phyloP scores from a whole-genome alignment of 2,329 filamentous ascomycete genomes.

The Stagonosporopsis chrysanthemi region DNA sequence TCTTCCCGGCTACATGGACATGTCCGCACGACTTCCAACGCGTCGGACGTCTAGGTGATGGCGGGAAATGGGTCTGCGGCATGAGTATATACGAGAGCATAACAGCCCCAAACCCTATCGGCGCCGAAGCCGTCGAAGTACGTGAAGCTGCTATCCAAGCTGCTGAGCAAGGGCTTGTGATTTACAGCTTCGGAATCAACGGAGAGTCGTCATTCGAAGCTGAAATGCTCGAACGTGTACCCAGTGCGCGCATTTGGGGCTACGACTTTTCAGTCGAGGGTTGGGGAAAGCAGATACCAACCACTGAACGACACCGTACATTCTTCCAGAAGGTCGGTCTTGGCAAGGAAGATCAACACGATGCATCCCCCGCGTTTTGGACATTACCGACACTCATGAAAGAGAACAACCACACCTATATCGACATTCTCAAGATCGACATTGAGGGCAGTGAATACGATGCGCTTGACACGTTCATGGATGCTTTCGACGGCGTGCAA shows the following conservation, averaged over 20 bases:
- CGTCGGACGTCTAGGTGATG: constrained; percentile 42
- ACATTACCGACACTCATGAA: constrained; percentile 41
- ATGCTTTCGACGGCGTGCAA: constrained; percentile 33
- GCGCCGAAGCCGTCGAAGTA: constrained; percentile 18
- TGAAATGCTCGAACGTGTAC: constrained; percentile 44
- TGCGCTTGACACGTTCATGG: constrained; percentile 42
- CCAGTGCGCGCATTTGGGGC: constrained; percentile 43
- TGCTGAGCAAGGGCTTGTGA: constrained; percentile 35
- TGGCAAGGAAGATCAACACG: constrained; percentile 36
- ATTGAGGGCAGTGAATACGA: constrained; percentile 45
- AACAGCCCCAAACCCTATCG: constrained; percentile 26
- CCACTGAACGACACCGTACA: constrained; percentile 29
- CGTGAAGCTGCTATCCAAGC: constrained; percentile 22
- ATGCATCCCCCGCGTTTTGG: constrained; percentile 35
- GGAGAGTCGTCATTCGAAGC: constrained; percentile 46
- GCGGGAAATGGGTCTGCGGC: constrained; percentile 47
- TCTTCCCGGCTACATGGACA: constrained; percentile 44
- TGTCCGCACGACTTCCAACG: constrained; percentile 46
- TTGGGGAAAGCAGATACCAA: constrained; percentile 42
- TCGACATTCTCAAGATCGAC: constrained; percentile 47
- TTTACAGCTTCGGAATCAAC: constrained; percentile 47
- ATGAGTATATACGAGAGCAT: constrained; percentile 44
- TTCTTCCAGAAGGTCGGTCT: constrained; percentile 44
- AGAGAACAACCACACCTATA: constrained; percentile 44
- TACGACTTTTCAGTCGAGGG: constrained; percentile 44